Conservation (phyloP, 768 basidiomycete species). For the Rhizopogon salebrosus region DNA sequence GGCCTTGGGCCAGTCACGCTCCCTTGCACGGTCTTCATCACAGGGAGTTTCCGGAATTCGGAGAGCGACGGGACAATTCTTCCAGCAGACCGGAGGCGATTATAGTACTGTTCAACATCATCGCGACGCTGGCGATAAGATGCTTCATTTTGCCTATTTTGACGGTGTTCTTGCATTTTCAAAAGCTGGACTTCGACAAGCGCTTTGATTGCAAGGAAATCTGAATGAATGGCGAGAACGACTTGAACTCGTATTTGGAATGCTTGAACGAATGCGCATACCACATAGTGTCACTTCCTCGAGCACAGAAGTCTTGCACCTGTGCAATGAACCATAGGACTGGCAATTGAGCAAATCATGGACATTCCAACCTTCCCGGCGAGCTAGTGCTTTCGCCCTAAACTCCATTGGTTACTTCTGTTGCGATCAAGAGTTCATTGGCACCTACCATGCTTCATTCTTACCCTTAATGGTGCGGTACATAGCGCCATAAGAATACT, state of each 20-base stretch:
- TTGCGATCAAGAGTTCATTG: conserved; percentile 5
- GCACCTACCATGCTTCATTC: conserved; percentile 15
- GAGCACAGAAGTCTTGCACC: conserved; percentile 31
- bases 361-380: conserved; percentile 36
- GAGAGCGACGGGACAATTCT: conserved; percentile 38
- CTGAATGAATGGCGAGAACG: conserved; percentile 8
- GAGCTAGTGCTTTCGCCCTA: conserved; percentile 34
- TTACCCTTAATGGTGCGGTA: background rate
- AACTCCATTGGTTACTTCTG: conserved; percentile 10
- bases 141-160: conserved; percentile 23
- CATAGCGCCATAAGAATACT: conserved; percentile 9
- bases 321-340: conserved; percentile 34
- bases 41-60: conserved; percentile 46
- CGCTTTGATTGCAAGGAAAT: conserved; percentile 11
- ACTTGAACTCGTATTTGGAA: background rate
- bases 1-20: background rate
- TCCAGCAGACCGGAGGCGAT: conserved; percentile 35
- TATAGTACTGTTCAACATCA: conserved; percentile 39
- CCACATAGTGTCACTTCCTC: conserved; percentile 36
- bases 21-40: conserved; percentile 32
- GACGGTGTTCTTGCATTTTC: conserved; percentile 16
- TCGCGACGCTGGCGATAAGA: conserved; percentile 21
- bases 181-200: conserved; percentile 27
- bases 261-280: conserved; percentile 14
- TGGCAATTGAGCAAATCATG: conserved; percentile 36